These are phyloP conservation scores for Stachybotrys chlorohalonatus DNA, from an alignment of 2,329 filamentous ascomycete species.

Conservation along the genomic window DNA sequence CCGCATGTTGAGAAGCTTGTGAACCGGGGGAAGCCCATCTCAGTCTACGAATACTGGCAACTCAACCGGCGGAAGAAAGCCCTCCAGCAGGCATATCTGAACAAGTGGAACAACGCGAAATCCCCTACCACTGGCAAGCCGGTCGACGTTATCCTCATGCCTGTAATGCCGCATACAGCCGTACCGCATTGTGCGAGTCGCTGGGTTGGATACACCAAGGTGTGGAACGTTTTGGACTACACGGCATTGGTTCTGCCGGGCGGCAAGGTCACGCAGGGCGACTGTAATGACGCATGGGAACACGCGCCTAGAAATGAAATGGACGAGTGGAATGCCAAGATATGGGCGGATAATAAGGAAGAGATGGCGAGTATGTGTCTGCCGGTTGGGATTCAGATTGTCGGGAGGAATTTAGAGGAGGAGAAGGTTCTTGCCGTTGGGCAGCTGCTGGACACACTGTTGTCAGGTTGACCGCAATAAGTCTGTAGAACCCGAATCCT, in stretches of 20 bases:
- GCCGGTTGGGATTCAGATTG: conserved; percentile 42
- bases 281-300: conserved; percentile 23
- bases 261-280: conserved; percentile 26
- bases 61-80: conserved; percentile 48
- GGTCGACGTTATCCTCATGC: conserved; percentile 49
- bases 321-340: conserved; percentile 9
- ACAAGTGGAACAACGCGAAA: conserved; percentile 44
- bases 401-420: fast-evolving
- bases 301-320: conserved; percentile 2
- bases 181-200: conserved; percentile 31
- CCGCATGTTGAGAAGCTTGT: conserved; percentile 49
- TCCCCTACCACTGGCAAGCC: conserved; percentile 31
- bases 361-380: conserved; percentile 9
- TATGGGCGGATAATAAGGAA: conserved; percentile 7
- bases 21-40: conserved; percentile 42
- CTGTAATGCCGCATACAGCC: conserved; percentile 51
- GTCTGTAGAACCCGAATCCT: too few species aligned
- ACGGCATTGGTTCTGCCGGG: conserved; percentile 15
- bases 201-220: conserved; percentile 37
- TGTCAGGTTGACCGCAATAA: not conserved
- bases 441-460: not conserved
- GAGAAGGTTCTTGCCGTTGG: not conserved
- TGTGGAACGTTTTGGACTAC: conserved; percentile 20
- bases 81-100: conserved; percentile 33
- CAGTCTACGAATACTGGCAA: conserved; percentile 59